Evolutionary conservation across 768 basidiomycete species (phyloP).

Genomic region (Exidia glandulosa): DNA sequence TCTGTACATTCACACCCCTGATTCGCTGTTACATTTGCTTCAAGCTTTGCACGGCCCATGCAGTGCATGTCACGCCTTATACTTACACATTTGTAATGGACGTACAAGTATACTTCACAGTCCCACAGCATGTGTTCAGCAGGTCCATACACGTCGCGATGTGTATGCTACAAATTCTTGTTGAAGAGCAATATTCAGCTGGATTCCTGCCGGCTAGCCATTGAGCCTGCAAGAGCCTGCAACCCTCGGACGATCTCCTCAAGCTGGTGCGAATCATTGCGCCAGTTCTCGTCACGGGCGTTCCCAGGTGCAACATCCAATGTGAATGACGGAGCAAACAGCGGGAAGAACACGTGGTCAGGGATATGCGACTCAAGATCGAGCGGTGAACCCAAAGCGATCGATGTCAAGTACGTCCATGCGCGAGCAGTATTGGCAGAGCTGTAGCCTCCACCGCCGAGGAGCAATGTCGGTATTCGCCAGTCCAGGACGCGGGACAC

Average conservation of each 20-base stretch:
- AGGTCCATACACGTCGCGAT: too few relatives aligned
- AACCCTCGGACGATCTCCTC: conserved; percentile 1
- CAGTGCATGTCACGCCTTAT: too few relatives aligned
- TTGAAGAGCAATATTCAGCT: too few relatives aligned
- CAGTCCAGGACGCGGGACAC: conserved; percentile 39
- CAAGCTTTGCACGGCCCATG: too few relatives aligned
- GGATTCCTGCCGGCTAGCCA: background rate
- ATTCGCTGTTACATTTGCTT: too few relatives aligned
- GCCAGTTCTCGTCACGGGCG: conserved; percentile 62
- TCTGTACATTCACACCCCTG: too few relatives aligned
- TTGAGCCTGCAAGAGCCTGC: background rate
- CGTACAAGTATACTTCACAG: too few relatives aligned
- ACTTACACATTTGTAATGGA: too few relatives aligned
- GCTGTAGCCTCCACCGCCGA: conserved; percentile 82
- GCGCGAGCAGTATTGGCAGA: conserved; percentile 75
- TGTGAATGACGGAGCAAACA: conserved; percentile 72
- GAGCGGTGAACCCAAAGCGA: conserved; percentile 53
- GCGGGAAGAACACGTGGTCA: conserved; percentile 59
- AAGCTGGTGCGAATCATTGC: conserved; percentile 36
- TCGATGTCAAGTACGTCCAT: conserved; percentile 73
- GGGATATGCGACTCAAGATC: conserved; percentile 57
- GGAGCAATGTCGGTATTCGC: conserved; percentile 52
- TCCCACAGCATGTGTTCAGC: too few relatives aligned
- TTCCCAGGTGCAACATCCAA: conserved; percentile 65
- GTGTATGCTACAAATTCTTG: too few relatives aligned